Evolutionary conservation across 1,284 basidiomycete species (phyloP), one percentile per base, ranked within the genome.

Genomic region (Tylopilus orsonianus): DNA sequence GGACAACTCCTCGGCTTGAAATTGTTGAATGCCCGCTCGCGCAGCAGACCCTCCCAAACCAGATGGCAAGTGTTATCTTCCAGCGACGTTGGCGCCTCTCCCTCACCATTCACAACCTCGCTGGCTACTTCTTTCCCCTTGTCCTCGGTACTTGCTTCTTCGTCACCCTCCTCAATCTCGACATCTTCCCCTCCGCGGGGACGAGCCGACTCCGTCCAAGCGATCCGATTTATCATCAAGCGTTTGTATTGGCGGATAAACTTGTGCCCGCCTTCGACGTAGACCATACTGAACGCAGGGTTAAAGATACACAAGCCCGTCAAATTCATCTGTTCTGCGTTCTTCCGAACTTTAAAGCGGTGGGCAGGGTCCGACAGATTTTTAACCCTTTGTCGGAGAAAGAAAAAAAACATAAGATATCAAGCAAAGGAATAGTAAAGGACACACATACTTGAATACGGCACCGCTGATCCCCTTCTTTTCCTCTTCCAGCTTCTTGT

Each of bases 311-410:
- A 90, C 19, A 96, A 72, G 4, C 97, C 96, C 0, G 91, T 89
- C 14, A 99, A 76, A 51, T 82, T 85, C 65, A 87, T 77, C 68
- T 98, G 93, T 64, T 96, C 87, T 2, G 96, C 96, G 62, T 98
- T 99, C 75, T 90, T 92, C 52, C 90, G 84, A 34, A 98, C 90
- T 74, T 99, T 99, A 79, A 94, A 97, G 55, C 90, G 87, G 63
- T 99, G 97, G 13, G 91, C 79, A 0, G 90, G 92, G 66, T 97
- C 93, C n/a, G 86, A 80, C 38, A 99, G 81, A 49, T 84, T 90
- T 64, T 89, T 88, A 56, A 99, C 79, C 71, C 91, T 93, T 57
- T 8, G 34, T 48, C 47, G 47, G 26, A 18, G 26, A 39, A 32
- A 29, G 46, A 32, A 29, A 50, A 12, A 59, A 44, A 14, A 18